phyloP scores from a whole-genome alignment of 495 filamentous ascomycete species.

The Choiromyces venosus region DNA sequence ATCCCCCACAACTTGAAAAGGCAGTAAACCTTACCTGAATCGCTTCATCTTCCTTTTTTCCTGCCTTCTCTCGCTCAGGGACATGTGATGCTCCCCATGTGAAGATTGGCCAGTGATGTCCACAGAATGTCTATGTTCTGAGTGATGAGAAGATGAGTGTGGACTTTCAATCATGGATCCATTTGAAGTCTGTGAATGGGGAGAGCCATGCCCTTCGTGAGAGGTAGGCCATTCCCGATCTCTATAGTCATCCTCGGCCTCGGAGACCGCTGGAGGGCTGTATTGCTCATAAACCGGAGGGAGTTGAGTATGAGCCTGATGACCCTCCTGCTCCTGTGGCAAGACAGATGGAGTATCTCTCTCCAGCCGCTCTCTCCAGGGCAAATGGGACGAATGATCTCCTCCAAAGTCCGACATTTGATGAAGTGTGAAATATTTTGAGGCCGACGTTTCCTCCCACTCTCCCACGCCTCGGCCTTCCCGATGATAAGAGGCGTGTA shows the following conservation, averaged over 20 bases:
- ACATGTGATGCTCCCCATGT: conserved; percentile 41
- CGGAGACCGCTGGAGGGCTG: conserved; percentile 32
- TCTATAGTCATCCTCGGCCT: conserved; percentile 32
- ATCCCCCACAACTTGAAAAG: not conserved
- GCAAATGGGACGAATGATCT: conserved; percentile 37
- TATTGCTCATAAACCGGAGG: conserved; percentile 40
- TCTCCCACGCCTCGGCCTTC: conserved; percentile 39
- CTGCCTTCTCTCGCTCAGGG: conserved; percentile 56
- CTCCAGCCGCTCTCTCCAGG: conserved; percentile 40
- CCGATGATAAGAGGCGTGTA: conserved; percentile 32
- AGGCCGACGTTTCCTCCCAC: conserved; percentile 37
- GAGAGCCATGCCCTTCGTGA: conserved; percentile 40
- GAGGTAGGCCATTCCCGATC: conserved; percentile 39
- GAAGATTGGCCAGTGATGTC: conserved; percentile 38
- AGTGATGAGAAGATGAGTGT: conserved; percentile 37
- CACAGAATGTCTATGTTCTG: conserved; percentile 38
- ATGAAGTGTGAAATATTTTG: conserved; percentile 35
- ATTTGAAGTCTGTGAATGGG: conserved; percentile 35
- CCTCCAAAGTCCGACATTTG: conserved; percentile 41
- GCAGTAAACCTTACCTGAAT: conserved; percentile 62
- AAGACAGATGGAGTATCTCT: conserved; percentile 40
- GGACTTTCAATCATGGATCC: conserved; percentile 42
- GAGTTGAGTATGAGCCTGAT: conserved; percentile 35
- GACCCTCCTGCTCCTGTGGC: conserved; percentile 35
- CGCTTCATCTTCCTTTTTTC: conserved; percentile 94